Evolutionary conservation across 371 early-diverging fungal species (phyloP).

Genomic region (Mortierella sp.): DNA sequence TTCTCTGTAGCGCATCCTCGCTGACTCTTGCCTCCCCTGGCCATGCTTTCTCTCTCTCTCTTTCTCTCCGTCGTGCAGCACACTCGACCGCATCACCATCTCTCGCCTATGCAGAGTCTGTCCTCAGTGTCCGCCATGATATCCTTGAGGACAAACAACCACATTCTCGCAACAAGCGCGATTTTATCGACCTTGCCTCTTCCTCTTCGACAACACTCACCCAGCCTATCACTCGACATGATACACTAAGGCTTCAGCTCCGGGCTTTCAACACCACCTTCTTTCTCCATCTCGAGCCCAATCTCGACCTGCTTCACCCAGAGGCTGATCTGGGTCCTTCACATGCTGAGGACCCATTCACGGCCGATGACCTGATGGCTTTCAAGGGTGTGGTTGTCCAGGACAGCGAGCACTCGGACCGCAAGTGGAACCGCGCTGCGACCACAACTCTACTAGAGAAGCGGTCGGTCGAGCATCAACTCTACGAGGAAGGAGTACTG

Average conservation of each 20-base stretch:
- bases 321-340: constrained; percentile 60
- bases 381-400: constrained; percentile 69
- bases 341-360: constrained; percentile 7
- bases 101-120: constrained; percentile 39
- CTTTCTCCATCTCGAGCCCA: constrained; percentile 76
- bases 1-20: background rate
- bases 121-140: constrained; percentile 40
- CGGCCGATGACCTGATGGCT: constrained; percentile 58
- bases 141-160: constrained; percentile 26
- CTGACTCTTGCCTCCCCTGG: background rate
- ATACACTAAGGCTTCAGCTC: constrained; percentile 69
- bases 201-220: background rate
- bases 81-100: constrained; percentile 40
- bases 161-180: background rate
- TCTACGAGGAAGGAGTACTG: constrained; percentile 55
- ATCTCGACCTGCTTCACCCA: constrained; percentile 78
- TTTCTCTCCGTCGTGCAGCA: constrained; percentile 15
- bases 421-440: constrained; percentile 37
- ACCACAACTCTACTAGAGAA: constrained; percentile 44
- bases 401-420: constrained; percentile 41
- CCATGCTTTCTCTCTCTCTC: background rate
- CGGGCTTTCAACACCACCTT: constrained; percentile 79
- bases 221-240: constrained; percentile 55
- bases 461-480: constrained; percentile 45
- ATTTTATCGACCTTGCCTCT: background rate